Base-by-base conservation (phyloP, 2,329 filamentous ascomycete species). In the Scedosporium dehoogii region DNA sequence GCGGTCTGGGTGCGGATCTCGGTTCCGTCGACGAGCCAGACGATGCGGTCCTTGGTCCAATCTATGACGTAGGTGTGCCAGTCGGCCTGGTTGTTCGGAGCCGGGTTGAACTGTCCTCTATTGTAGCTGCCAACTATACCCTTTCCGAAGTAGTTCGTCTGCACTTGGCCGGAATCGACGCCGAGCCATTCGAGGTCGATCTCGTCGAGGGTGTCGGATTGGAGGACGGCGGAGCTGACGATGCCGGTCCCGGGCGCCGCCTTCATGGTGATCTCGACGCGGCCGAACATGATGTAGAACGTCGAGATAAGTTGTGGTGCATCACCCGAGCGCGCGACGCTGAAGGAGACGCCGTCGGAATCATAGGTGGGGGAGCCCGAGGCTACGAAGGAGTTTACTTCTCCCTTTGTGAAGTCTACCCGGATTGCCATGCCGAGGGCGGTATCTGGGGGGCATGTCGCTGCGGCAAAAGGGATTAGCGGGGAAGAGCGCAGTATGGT, bases 271-370 rank as follows among this genome's bases (percentile, higher is more conserved):
- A 92, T 85, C 67, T 96, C 89, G 71, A 97, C 90, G 66, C 88
- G 89, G 67, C 94, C 94, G 73, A 97, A 99, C 94, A 99, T 97
- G 78, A 99, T 96, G 81, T 97, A 97, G 84, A 96, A 97, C 70
- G 94, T 85, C 65, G 92, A 96, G 66, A 83, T 83, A 65, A 99
- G 84, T 73, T 93, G 89, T 0, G 94, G 94, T 3, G 91, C 85
- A 71, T 99, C 91, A 63, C 93, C 92, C 59, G 86, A 81, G 70
- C 86, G 78, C 60, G 85, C 76, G 60, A 99, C 87, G 27, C 90
- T 92, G 73, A 99, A 96, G 16, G 84, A 84, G 27, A 84, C 92
- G 64, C 94, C 94, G 71, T 92, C 83, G 27, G 60, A 12, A 9
- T 80, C 79, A 77, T 96, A 97, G 1, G 85, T 85, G 3, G 90